phyloP scores from a whole-genome alignment of 768 basidiomycete genomes.

The Boletus reticulatus region DNA sequence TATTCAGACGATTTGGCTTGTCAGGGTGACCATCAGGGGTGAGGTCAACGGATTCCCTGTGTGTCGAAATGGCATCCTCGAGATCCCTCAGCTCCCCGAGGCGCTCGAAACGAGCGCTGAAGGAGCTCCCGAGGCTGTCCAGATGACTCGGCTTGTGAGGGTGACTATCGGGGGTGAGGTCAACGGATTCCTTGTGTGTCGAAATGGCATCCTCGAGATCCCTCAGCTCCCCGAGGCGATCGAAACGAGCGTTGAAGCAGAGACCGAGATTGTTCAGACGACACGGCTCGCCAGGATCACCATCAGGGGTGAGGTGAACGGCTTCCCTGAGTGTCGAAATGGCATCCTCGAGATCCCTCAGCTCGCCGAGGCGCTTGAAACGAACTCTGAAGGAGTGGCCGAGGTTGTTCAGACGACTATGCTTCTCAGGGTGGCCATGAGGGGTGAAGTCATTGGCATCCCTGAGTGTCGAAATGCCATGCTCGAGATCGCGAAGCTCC shows the following conservation, averaged over 20 bases:
- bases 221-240: neutral
- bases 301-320: neutral
- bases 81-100: neutral
- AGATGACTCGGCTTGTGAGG: neutral
- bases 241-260: neutral
- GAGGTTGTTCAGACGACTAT: neutral
- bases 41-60: too few relatives aligned
- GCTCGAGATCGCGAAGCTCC: neutral
- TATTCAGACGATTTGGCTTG: too few relatives aligned
- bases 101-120: neutral
- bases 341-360: too few relatives aligned
- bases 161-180: neutral
- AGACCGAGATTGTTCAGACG: neutral
- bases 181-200: neutral
- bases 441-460: neutral
- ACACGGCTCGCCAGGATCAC: neutral
- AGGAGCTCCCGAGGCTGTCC: too few relatives aligned
- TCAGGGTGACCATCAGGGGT: too few relatives aligned
- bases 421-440: neutral
- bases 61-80: neutral
- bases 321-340: neutral
- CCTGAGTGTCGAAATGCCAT: neutral
- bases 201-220: slow-evolving; percentile 1
- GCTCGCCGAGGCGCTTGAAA: neutral
- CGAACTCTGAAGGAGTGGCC: neutral